A percentile compares a stretch with the other conserved stretches of the same genome.
phyloP scores from a whole-genome alignment of 352 stramenopile species.

The Pythium rhizo-oryzae region DNA sequence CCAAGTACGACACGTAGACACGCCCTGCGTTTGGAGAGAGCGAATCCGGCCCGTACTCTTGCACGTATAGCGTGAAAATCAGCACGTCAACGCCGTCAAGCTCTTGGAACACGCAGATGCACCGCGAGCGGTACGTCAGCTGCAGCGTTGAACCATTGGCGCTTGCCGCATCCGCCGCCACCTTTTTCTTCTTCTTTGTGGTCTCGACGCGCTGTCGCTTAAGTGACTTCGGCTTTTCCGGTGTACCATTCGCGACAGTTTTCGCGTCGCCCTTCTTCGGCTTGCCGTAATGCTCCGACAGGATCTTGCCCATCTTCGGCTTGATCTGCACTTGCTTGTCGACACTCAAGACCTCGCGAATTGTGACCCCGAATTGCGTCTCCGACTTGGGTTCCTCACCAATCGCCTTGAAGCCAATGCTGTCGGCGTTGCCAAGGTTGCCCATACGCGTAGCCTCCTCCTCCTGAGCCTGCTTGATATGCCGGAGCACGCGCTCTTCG shows the following conservation, averaged over 20 bases:
- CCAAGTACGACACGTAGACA: slow-evolving; percentile 99
- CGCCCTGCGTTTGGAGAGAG: slow-evolving; percentile 75
- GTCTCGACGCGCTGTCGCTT: slow-evolving; percentile 60
- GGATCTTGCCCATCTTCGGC: slow-evolving; percentile 76
- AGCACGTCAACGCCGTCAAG: slow-evolving; percentile 87
- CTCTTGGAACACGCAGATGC: slow-evolving; percentile 91
- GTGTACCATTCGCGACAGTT: slow-evolving; percentile 18
- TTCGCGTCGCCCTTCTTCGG: slow-evolving; percentile 46
- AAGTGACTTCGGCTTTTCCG: slow-evolving; percentile 56
- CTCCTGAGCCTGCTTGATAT: slow-evolving; percentile 74
- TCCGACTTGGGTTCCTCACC: slow-evolving; percentile 73
- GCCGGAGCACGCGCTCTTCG: slow-evolving; percentile 74
- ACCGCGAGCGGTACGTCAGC: slow-evolving; percentile 84
- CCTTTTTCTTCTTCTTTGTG: slow-evolving; percentile 45
- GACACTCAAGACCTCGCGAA: slow-evolving; percentile 84
- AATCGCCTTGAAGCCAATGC: slow-evolving; percentile 72
- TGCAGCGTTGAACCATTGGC: slow-evolving; percentile 48
- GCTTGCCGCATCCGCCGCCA: slow-evolving; percentile 19
- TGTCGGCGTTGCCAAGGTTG: slow-evolving; percentile 81
- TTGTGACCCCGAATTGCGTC: slow-evolving; percentile 82
- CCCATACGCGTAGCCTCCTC: slow-evolving; percentile 83
- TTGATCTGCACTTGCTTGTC: slow-evolving; percentile 91
- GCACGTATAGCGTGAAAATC: slow-evolving; percentile 90
- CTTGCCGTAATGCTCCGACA: slow-evolving; percentile 67
- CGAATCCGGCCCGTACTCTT: slow-evolving; percentile 83